A percentile compares a stretch with the other conserved stretches of the same genome.
Conservation (phyloP, 208 protist genomes). For the Acanthamoeba triangularis region DNA sequence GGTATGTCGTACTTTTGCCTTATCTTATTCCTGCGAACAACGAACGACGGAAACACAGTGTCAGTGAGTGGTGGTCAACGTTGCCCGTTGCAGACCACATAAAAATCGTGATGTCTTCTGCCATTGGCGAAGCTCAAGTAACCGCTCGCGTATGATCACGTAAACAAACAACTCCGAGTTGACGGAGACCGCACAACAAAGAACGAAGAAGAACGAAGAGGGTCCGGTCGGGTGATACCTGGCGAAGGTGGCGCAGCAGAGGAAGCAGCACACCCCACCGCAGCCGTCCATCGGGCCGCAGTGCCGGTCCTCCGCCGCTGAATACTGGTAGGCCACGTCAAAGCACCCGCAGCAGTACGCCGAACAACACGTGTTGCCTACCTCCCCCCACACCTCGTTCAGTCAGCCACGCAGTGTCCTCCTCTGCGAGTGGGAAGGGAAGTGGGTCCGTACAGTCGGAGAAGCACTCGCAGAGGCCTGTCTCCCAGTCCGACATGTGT, state of each 20-base stretch:
- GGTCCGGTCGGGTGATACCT: neutral
- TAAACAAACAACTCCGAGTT: too few relatives aligned
- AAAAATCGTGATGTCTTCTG: neutral
- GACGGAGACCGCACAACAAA: neutral
- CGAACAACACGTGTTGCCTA: neutral
- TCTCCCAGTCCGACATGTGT: conserved; percentile 52
- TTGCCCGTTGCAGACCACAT: neutral
- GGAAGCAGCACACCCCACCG: neutral
- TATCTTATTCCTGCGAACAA: neutral
- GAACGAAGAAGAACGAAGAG: neutral
- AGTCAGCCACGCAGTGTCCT: too few relatives aligned
- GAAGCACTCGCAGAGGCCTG: conserved; percentile 66
- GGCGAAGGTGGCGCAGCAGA: conserved; percentile 25
- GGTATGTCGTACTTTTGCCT: conserved; percentile 69
- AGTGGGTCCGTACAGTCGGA: conserved; percentile 11
- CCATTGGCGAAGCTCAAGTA: neutral
- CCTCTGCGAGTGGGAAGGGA: too few relatives aligned
- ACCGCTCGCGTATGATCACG: neutral
- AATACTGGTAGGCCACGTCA: conserved; percentile 56
- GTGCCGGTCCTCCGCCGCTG: conserved; percentile 5
- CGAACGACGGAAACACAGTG: neutral
- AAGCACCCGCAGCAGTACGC: conserved; percentile 40
- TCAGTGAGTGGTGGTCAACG: neutral
- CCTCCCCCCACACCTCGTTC: too few relatives aligned
- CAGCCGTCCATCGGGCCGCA: conserved; percentile 1